Evolutionary conservation across 306 rosid genomes (phyloP), one percentile per base, ranked within the genome.

Genomic region (Lotus japonicus): DNA sequence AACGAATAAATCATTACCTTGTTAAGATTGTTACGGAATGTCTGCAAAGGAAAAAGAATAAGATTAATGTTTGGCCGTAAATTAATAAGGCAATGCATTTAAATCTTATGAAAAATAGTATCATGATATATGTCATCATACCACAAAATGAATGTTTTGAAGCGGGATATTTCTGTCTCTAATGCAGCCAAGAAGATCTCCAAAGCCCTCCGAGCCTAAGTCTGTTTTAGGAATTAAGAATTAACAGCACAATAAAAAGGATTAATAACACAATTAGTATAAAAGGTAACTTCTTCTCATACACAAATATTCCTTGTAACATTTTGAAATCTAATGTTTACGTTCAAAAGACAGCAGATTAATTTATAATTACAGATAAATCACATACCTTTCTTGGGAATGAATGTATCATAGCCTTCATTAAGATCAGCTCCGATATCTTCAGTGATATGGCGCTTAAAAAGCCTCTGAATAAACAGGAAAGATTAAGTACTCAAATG

Each of bases 71-170:
- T 63, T 58, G 67, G 63, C 13, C 57, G 52, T 73, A 43, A 76
- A 74, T 73, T 73, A 68, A 45, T 19, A 41, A 10, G 9, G 66
- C 26, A 33, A 49, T 45, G 23, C 45, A 70, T 38, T 43, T 76
- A n/a, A 21, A 49, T 16, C 17, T 72, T 42, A 39, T 9, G 45
- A 78, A 52, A 59, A 35, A 43, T 35, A 7, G 18, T 66, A 68
- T 17, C 44, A 71, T 36, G 67, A 74, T 38, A 58, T 5, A 21
- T 50, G 3, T 21, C 94, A 21, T 21, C 94, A 53, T 83, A 94
- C 97, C 97, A 90, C 99, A 82, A 94, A 94, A 82, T 94, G 99
- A 75, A 94, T 90, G 75, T 88, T 71, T 54, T 92, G 95, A 77
- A 94, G 96, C 2, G 89, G 92, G 69, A 88, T 76, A 48, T 73